Evolutionary conservation across 2,329 filamentous ascomycete species (phyloP), one percentile per base, ranked within the genome.

Genomic region (Xylaria sp.): DNA sequence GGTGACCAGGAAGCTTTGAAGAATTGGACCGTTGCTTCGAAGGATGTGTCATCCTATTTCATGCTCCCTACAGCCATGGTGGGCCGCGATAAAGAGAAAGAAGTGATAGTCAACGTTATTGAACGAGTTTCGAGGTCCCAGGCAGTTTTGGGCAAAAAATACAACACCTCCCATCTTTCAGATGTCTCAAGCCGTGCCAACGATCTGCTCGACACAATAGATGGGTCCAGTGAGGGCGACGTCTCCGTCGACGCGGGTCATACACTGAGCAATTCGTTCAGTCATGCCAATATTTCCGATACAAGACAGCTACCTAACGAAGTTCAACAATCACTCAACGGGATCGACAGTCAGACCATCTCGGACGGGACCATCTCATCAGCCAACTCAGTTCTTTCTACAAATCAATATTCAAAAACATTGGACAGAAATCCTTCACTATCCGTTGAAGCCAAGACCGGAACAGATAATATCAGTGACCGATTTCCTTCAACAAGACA

Each of bases 31-130:
- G 90, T 97, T 68, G 94, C 89, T 13, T 89, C 90, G n/a, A 93
- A 90, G 67, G 95, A 98, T 79, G 90, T 97, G 0, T 97, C 94
- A 0, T 97, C 94, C 4, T 96, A 97, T 77, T 98, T 98, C 81
- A 92, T 94, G 73, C 86, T 98, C 23, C 95, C 95, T 0, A 88
- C 89, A 0, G 85, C 86, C 67, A 94, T 97, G 85, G 92, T 97
- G 72, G 95, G 95, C 3, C 89, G 94, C 43, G 85, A 91, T 36
- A 84, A 88, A 70, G 93, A 97, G 78, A 89, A 89, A 51, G 85
- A 90, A 56, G 87, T 88, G 46, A 88, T 98, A 9, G 81, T 94
- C 48, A 87, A 85, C 72, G 87, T 96, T 43, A 93, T 98, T 59
- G 91, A 97, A 71, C 90, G 89, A 56, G 91, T 94, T 58, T 88